Conservation (phyloP, 1,284 basidiomycete genomes). For the Irpex sp. region DNA sequence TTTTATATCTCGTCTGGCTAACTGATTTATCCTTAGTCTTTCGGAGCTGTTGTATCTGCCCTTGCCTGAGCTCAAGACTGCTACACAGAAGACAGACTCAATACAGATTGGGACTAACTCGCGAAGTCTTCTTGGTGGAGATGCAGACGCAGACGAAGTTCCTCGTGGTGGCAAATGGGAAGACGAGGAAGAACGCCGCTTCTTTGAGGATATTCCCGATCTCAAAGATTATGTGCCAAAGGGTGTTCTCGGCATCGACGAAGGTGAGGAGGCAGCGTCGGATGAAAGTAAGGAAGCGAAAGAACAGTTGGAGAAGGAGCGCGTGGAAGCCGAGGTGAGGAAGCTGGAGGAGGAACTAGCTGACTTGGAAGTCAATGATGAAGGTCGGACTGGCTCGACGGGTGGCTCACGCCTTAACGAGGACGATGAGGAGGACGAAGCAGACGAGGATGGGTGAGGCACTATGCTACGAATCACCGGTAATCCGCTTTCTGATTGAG, state of each 20-base stretch:
- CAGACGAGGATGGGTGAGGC: constrained; percentile 51
- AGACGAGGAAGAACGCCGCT: constrained; percentile 93
- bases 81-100: constrained; percentile 74
- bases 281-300: constrained; percentile 31
- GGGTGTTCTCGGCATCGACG: constrained; percentile 81
- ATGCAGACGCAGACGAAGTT: constrained; percentile 54
- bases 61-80: constrained; percentile 79
- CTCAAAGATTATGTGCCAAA: constrained; percentile 89
- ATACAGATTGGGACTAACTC: constrained; percentile 68
- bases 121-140: constrained; percentile 35
- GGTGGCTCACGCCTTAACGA: constrained; percentile 19
- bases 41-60: constrained; percentile 85
- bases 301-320: constrained; percentile 45
- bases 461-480: neutral
- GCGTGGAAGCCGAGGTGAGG: constrained; percentile 57
- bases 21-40: constrained; percentile 44
- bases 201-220: constrained; percentile 94
- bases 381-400: constrained; percentile 15
- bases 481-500: constrained; percentile 3
- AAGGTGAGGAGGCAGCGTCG: constrained; percentile 30
- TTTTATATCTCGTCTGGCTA: neutral
- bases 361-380: constrained; percentile 37
- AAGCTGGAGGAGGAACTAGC: constrained; percentile 70
- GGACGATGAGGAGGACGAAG: constrained; percentile 24
- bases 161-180: constrained; percentile 88